phyloP scores from a whole-genome alignment of 352 stramenopile species.

The Phytopythium chamaehyphon region DNA sequence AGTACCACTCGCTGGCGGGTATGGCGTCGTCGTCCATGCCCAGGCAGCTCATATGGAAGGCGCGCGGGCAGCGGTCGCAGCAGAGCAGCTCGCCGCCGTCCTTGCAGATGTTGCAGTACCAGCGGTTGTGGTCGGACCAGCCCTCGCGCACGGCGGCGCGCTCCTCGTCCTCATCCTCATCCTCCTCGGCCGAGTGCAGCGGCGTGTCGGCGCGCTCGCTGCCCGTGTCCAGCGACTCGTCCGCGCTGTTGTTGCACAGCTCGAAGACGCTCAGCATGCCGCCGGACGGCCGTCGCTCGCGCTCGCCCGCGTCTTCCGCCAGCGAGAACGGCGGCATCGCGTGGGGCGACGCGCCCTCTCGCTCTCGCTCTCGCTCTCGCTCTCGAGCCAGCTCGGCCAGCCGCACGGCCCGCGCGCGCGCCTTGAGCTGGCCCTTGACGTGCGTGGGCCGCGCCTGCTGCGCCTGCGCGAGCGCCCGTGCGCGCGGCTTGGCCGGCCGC shows the following conservation, averaged over 20 bases:
- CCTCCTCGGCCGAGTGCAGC: constrained; percentile 28
- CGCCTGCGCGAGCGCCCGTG: constrained; percentile 17
- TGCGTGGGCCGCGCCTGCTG: constrained; percentile 10
- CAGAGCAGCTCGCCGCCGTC: constrained; percentile 86
- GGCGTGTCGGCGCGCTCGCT: constrained; percentile 30
- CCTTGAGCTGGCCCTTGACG: constrained; percentile 9
- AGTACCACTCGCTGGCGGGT: constrained; percentile 84
- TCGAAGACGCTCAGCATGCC: constrained; percentile 82
- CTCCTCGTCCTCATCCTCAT: constrained; percentile 31
- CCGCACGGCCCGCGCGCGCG: constrained; percentile 9
- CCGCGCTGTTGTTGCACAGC: constrained; percentile 61
- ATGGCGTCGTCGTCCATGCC: constrained; percentile 75
- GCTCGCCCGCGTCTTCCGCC: constrained; percentile 7
- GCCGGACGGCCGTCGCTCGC: constrained; percentile 15
- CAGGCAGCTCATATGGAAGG: constrained; percentile 91
- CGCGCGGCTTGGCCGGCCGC: constrained; percentile 4
- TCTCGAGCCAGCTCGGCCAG: too few species aligned
- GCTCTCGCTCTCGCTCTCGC: too few species aligned
- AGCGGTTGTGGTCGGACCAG: constrained; percentile 85
- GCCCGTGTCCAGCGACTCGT: constrained; percentile 22
- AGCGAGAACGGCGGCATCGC: neutral
- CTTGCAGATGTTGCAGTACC: constrained; percentile 91
- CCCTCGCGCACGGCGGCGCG: constrained; percentile 37
- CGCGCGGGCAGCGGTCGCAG: constrained; percentile 89
- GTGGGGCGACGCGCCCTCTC: constrained; percentile 2